Evolutionary conservation across 257 asterid species (phyloP).

Genomic region (Hygrophila difformis): DNA sequence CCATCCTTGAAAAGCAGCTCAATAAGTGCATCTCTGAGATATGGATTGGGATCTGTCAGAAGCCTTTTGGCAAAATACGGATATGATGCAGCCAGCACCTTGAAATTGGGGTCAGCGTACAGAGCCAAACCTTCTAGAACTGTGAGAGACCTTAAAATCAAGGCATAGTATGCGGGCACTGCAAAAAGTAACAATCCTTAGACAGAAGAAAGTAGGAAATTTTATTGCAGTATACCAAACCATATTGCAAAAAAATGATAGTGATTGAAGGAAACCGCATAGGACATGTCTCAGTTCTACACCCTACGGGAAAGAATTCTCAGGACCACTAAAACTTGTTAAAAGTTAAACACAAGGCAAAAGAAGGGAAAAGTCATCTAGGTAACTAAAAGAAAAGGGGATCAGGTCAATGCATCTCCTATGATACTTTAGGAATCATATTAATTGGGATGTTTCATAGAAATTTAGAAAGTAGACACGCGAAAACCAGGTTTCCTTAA

Average conservation of each 20-base stretch:
- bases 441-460: neutral
- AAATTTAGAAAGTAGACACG: neutral
- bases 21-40: conserved; percentile 97
- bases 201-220: too few relatives aligned
- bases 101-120: conserved; percentile 92
- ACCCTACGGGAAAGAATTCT: too few relatives aligned
- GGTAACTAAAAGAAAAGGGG: conserved; percentile 5
- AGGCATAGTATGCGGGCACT: conserved; percentile 97
- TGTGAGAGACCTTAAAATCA: conserved; percentile 97
- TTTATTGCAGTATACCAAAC: too few relatives aligned
- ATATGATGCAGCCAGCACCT: conserved; percentile 98
- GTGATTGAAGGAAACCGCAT: too few relatives aligned
- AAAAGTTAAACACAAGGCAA: conserved; percentile 5
- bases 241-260: too few relatives aligned
- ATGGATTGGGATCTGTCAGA: conserved; percentile 96
- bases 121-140: conserved; percentile 98
- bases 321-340: conserved; percentile 10
- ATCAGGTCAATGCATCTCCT: neutral
- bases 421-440: conserved; percentile 9
- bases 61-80: conserved; percentile 98
- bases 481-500: conserved; percentile 5
- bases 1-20: conserved; percentile 99
- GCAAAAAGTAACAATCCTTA: conserved; percentile 34
- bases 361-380: neutral
- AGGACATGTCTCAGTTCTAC: too few relatives aligned